Base-by-base conservation (phyloP, 345 rosid genomes). In the Lumnitzera racemosa region DNA sequence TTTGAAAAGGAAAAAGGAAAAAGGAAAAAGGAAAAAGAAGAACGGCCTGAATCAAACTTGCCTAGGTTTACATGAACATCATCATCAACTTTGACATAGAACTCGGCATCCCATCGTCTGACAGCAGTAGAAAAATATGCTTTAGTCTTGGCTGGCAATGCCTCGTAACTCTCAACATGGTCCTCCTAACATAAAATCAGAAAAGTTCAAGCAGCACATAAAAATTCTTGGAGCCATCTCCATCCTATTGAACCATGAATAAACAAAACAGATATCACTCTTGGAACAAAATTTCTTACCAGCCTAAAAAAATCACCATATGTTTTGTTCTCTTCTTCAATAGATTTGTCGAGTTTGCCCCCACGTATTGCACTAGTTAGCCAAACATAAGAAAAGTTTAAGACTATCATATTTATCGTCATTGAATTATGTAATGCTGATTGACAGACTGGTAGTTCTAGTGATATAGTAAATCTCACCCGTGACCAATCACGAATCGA, bases 11-110 rank as follows among this genome's bases (percentile, higher is more conserved):
- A 20, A 20, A 20, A 20, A 20, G 20, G 20, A 27, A 27, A 20
- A 20, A 20, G 20, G 1, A 20, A 20, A 20, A 20, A 20, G 20
- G 20, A 27, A 27, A 27, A 27, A 27, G 27, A 63, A 8, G 14
- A 49, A 51, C 60, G 50, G 48, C 41, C 24, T 55, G 24, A 65
- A 46, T 50, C 51, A 47, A 49, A 53, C 49, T 68, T 77, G 82
- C 98, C 97, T 65, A 89, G 69, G 71, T 92, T 94, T 49, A 90
- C 97, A 74, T 88, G 97, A 71, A 94, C 76, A 59, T 94, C 99
- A 52, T 94, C 99, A 23, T 94, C 99, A n/a, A 90, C 97, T 81
- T 94, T 86, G 76, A 90, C 68, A 68, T 86, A 90, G 72, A 90
- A 94, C 46, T 90, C 89, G 0, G 99, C 89, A 61, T 90, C 92